Base-by-base conservation (phyloP, 2,329 filamentous ascomycete genomes). In the Trichoderma hamatum region DNA sequence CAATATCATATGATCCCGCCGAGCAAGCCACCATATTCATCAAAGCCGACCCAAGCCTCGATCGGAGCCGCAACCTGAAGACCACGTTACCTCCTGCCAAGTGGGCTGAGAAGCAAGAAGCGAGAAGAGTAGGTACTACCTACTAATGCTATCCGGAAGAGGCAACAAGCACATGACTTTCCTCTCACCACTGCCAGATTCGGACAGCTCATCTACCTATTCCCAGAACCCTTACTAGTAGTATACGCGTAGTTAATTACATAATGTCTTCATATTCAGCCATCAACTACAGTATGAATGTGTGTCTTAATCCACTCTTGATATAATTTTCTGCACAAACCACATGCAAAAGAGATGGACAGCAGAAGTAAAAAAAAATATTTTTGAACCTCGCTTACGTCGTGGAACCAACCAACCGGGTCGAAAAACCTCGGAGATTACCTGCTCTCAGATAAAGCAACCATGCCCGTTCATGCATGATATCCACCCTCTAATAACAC, bases 31-130 rank as follows among this genome's bases (percentile, higher is more conserved):
- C 51, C 14, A 61, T 30, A n/a, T 16, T 32, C 34, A 26, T 43
- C 26, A 28, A 49, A 16, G 11, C 5, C 19, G 26, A 16, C 24
- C 39, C 24, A 28, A 62, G 59, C 59, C 59, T 61, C 59, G 9
- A 49, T 28, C n/a, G 13, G 26, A 32, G 28, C 52, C 28, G 52
- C 52, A 32, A 13, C 4, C 16, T n/a, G 16, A 28, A 32, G 26
- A 61, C 58, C 58, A 61, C 58, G 58, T 61, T 61, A 61, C 36
- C 36, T n/a, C 43, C 36, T 43, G 58, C 58, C 58, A 61, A 61
- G 58, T 49, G 58, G 58, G 58, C 58, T 61, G 58, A 61, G 26
- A 32, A 32, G 5, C 39, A 49, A 21, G 21, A 49, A 5, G n/a
- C 43, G n/a, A 46, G 9, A n/a, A n/a, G n/a, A n/a, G n/a, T n/a